A percentile compares a stretch with the other conserved stretches of the same genome.
phyloP scores from a whole-genome alignment of 805 yeast species.

The Candida ponderosae region DNA sequence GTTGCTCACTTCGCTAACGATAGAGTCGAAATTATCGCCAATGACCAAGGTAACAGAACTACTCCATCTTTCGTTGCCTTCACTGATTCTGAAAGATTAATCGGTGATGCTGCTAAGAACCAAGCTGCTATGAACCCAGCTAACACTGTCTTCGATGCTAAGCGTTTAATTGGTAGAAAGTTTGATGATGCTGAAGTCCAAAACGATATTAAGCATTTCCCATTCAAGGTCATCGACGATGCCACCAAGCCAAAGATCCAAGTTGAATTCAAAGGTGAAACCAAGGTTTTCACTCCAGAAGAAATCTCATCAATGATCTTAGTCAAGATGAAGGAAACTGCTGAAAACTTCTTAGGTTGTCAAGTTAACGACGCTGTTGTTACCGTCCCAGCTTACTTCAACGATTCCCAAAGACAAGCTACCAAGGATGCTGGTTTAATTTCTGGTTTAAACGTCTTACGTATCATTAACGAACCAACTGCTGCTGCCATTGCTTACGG shows the following conservation, averaged over 20 bases:
- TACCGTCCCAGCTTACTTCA: slow-evolving; percentile 94
- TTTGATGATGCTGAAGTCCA: slow-evolving; percentile 73
- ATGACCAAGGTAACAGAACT: slow-evolving; percentile 98
- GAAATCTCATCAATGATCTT: slow-evolving; percentile 92
- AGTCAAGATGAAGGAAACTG: slow-evolving; percentile 84
- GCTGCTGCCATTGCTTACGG: slow-evolving; percentile 98
- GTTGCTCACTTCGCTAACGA: slow-evolving; percentile 92
- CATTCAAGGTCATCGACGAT: slow-evolving; percentile 70
- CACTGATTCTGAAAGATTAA: slow-evolving; percentile 75
- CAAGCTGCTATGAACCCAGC: slow-evolving; percentile 92
- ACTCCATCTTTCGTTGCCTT: slow-evolving; percentile 96
- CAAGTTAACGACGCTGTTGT: slow-evolving; percentile 86
- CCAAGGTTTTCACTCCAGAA: slow-evolving; percentile 85
- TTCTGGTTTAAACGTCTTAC: slow-evolving; percentile 88
- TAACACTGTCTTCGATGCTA: slow-evolving; percentile 87
- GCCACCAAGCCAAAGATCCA: slow-evolving; percentile 71
- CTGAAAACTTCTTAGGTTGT: slow-evolving; percentile 83
- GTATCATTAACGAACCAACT: slow-evolving; percentile 94
- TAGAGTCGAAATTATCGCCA: slow-evolving; percentile 91
- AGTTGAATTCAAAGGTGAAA: slow-evolving; percentile 57
- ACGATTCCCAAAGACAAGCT: slow-evolving; percentile 96
- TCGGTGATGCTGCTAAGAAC: slow-evolving; percentile 75
- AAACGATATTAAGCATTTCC: slow-evolving; percentile 75
- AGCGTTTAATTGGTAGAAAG: slow-evolving; percentile 92
- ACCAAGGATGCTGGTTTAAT: slow-evolving; percentile 95